Percentiles rank a stretch among this genome's conserved stretches.
Conservation (phyloP, 495 filamentous ascomycete genomes). For the Cryomyces minteri region DNA sequence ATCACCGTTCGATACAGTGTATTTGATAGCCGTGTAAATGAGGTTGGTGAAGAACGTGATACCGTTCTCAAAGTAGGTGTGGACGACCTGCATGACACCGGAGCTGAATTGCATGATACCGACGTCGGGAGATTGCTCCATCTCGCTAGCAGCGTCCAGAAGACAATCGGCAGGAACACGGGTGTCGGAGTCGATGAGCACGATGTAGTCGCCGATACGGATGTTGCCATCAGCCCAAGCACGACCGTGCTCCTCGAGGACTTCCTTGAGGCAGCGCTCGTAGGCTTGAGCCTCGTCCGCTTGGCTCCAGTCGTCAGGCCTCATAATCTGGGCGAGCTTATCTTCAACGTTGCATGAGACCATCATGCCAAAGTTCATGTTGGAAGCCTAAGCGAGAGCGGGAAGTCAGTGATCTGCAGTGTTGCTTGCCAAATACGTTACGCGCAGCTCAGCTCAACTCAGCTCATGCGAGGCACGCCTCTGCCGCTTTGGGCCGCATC, state of each 20-base stretch:
- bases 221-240: conserved; percentile 71
- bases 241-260: conserved; percentile 42
- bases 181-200: conserved; percentile 60
- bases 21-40: conserved; percentile 24
- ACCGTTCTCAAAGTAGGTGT: conserved; percentile 21
- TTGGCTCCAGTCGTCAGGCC: conserved; percentile 44
- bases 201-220: conserved; percentile 63
- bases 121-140: conserved; percentile 64
- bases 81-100: conserved; percentile 58
- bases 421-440: no score
- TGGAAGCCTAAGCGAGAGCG: conserved; percentile 31
- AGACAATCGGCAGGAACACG: conserved; percentile 55
- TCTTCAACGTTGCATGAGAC: conserved; percentile 61
- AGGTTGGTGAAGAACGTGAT: conserved; percentile 28
- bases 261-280: conserved; percentile 36
- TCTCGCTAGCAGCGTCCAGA: conserved; percentile 58
- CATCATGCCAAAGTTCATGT: conserved; percentile 72
- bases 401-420: background rate
- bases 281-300: conserved; percentile 53
- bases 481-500: background rate
- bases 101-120: conserved; percentile 69
- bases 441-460: no score
- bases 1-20: conserved; percentile 22
- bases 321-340: conserved; percentile 34
- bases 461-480: background rate